Conservation (phyloP, 2,329 filamentous ascomycete genomes). For the Exophiala lecanii-corni region DNA sequence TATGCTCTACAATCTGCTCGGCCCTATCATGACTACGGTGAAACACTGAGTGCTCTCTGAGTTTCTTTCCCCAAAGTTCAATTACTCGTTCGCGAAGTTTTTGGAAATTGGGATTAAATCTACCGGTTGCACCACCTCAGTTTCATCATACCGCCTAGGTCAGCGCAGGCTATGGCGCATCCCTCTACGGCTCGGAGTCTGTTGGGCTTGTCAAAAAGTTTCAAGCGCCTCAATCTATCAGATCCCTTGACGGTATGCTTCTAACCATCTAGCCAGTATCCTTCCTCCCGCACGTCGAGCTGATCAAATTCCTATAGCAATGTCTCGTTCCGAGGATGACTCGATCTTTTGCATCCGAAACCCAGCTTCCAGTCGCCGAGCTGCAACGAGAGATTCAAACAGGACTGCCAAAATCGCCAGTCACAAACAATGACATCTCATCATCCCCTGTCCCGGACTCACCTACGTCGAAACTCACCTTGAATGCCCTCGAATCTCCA, state of each 20-base stretch:
- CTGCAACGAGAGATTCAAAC: constrained; percentile 16
- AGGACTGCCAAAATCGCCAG: constrained; percentile 30
- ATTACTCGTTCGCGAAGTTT: too few relatives aligned
- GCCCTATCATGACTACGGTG: too few relatives aligned
- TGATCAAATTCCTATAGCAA: constrained; percentile 37
- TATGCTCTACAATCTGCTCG: too few relatives aligned
- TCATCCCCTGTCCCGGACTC: constrained; percentile 13
- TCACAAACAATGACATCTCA: constrained; percentile 27
- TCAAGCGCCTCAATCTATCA: constrained; percentile 27
- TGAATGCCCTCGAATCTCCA: constrained; percentile 38
- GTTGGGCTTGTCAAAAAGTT: constrained; percentile 19
- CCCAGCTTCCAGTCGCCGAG: constrained; percentile 29
- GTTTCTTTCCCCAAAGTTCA: too few relatives aligned
- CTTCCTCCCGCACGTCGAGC: too few relatives aligned
- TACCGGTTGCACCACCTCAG: too few relatives aligned
- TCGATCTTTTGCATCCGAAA: constrained; percentile 49
- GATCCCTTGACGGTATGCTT: constrained; percentile 37
- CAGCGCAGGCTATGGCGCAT: constrained; percentile 22
- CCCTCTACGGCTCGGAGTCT: constrained; percentile 17
- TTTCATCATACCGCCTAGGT: too few relatives aligned
- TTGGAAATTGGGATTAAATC: too few relatives aligned
- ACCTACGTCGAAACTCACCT: constrained; percentile 24
- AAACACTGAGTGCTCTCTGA: too few relatives aligned
- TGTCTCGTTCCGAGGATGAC: constrained; percentile 37
- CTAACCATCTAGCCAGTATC: not conserved